Evolutionary conservation across 2,329 filamentous ascomycete genomes (phyloP), one percentile per base, ranked within the genome.

Genomic region (Hymenoscyphus infarciens): DNA sequence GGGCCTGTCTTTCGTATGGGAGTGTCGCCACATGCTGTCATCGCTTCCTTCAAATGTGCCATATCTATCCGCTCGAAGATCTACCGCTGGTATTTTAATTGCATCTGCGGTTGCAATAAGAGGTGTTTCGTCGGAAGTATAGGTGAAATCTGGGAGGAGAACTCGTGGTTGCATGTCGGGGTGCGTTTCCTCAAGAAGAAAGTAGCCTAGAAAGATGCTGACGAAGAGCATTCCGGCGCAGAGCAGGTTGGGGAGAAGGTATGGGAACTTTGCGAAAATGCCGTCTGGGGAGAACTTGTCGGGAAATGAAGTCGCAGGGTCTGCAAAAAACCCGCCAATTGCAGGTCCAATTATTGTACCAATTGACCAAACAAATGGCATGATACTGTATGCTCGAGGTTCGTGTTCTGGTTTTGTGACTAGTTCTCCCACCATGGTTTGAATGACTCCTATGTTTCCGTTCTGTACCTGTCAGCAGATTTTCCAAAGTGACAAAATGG

Each of bases 361-460:
- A 59, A 97, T 87, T 56, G 85, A 89, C 92, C 93, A 97, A 7
- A 97, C 89, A 72, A 97, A 97, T 0, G 93, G 93, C 91, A 97
- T 96, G 54, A 97, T 85, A 2, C 92, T 87, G 75, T 93, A 97
- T 31, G 93, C 93, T 65, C 89, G 86, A 63, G 92, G 91, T 77
- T 96, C 92, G 76, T 96, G 91, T 71, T 93, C 89, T 15, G 90
- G 91, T 63, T 88, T 90, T 38, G 83, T 90, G 59, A 96, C 90
- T 61, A 97, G 76, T 75, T 97, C 93, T 31, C 89, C 91, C 15
- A 97, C 93, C 90, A 96, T 96, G 19, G 92, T 96, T 76, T 73
- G 68, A 60, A 95, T 91, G 39, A 95, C 90, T 31, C 90, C 92
- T 69, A 96, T 92, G 73, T 97, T 97, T 63, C 93, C 93, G 75